Percentiles rank a stretch among this genome's conserved stretches.
phyloP scores from a whole-genome alignment of 169 alveolate genomes.

The Theileria equi region DNA sequence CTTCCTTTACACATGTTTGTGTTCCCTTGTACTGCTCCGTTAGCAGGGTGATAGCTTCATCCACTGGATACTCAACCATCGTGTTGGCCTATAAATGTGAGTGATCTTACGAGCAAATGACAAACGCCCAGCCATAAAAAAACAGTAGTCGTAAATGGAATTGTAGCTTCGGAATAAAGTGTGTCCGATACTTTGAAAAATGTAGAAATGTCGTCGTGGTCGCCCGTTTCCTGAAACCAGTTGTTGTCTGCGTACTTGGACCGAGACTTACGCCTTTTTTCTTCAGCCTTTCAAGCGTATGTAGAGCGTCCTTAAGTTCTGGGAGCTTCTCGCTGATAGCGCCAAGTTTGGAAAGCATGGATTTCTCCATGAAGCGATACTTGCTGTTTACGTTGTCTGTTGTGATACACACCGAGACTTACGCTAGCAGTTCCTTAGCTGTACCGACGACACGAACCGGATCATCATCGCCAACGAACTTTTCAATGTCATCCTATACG shows the following conservation, averaged over 20 bases:
- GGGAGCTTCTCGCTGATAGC: conserved; percentile 70
- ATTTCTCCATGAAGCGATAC: conserved; percentile 74
- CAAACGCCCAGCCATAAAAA: conserved; percentile 85
- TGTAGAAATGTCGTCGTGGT: conserved; percentile 16
- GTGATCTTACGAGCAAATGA: not conserved
- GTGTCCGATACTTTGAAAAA: conserved; percentile 79
- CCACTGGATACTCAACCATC: conserved; percentile 82
- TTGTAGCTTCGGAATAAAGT: conserved; percentile 78
- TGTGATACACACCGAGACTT: not conserved
- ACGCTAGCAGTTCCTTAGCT: conserved; percentile 66
- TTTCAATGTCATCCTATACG: conserved; percentile 56
- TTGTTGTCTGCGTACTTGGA: not conserved
- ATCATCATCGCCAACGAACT: conserved; percentile 52
- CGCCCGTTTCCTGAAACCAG: conserved; percentile 32
- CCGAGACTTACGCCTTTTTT: conserved; percentile 43
- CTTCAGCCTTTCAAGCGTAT: conserved; percentile 23
- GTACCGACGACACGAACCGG: conserved; percentile 42
- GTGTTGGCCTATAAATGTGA: conserved; percentile 78
- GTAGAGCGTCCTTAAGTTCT: conserved; percentile 71
- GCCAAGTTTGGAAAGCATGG: conserved; percentile 64
- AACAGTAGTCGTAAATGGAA: conserved; percentile 75
- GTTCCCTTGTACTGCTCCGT: conserved; percentile 63
- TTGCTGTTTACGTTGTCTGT: conserved; percentile 38
- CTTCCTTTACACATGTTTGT: conserved; percentile 14
- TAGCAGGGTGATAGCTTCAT: conserved; percentile 81